Evolutionary conservation across 1,284 basidiomycete species (phyloP).

Genomic region (Puccinia polysora): DNA sequence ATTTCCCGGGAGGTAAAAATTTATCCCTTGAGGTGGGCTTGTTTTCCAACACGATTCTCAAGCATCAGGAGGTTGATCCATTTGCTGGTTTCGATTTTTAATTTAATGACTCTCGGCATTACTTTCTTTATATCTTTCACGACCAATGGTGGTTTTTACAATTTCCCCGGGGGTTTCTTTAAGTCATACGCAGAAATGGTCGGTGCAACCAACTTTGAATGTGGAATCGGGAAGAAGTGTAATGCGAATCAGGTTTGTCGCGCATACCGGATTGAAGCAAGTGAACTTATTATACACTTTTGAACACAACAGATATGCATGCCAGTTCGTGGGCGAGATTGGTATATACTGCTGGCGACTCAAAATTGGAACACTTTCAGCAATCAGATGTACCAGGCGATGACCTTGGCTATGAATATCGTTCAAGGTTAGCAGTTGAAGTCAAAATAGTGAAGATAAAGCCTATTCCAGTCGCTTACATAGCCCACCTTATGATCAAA

Average conservation of each 20-base stretch:
- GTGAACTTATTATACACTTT: no score
- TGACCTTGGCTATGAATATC: conserved; percentile 20
- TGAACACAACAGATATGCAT: conserved; percentile 34
- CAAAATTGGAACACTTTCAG: conserved; percentile 41
- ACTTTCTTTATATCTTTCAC: no score
- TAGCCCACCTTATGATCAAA: neutral
- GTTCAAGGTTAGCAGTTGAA: conserved; percentile 19
- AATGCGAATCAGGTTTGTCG: conserved; percentile 27
- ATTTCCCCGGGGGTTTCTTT: neutral
- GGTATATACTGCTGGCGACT: conserved; percentile 42
- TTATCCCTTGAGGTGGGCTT: conserved; percentile 24
- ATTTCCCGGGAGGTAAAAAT: conserved; percentile 20
- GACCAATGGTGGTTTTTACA: no score
- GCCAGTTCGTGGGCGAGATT: conserved; percentile 40
- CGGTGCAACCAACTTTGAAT: conserved; percentile 34
- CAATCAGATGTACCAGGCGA: conserved; percentile 35
- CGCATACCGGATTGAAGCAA: no score
- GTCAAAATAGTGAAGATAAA: neutral
- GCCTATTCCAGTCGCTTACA: neutral
- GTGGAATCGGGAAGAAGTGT: conserved; percentile 39
- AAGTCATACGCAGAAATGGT: conserved; percentile 29
- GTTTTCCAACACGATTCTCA: neutral
- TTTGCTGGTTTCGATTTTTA: neutral
- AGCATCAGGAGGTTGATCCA: no score
- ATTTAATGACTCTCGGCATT: no score